Evolutionary conservation across 352 stramenopile genomes (phyloP).

Genomic region (Globisporangium viniferum): DNA sequence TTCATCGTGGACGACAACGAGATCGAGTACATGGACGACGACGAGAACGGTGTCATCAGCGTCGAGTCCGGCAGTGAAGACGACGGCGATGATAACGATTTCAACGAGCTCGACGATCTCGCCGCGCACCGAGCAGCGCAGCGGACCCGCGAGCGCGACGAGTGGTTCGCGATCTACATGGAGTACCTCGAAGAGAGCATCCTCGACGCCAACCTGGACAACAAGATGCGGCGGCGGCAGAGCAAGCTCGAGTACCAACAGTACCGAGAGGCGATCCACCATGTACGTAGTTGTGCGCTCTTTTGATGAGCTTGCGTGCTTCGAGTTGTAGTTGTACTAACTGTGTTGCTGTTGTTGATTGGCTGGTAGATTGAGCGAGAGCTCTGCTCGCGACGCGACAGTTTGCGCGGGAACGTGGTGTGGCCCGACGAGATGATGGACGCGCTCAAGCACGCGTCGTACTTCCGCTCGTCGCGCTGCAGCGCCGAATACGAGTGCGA

Average conservation of each 20-base stretch:
- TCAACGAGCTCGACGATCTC: constrained; percentile 32
- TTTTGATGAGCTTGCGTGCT: neutral
- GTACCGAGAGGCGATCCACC: constrained; percentile 49
- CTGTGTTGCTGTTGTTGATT: neutral
- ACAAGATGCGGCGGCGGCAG: constrained; percentile 41
- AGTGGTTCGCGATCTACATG: constrained; percentile 87
- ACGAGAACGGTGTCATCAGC: constrained; percentile 70
- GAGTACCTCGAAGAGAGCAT: constrained; percentile 77
- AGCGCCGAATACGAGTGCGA: constrained; percentile 51
- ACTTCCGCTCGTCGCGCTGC: constrained; percentile 32
- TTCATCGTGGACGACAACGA: constrained; percentile 81
- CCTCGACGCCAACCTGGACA: constrained; percentile 55
- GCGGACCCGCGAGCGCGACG: constrained; percentile 51
- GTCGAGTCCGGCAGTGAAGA: constrained; percentile 52
- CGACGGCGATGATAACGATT: constrained; percentile 29
- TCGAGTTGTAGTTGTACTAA: neutral
- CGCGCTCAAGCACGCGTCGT: constrained; percentile 38
- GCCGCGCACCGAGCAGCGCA: constrained; percentile 31
- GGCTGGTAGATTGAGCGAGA: constrained; percentile 59
- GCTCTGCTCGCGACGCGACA: constrained; percentile 71
- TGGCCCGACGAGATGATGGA: constrained; percentile 74
- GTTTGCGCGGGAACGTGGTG: constrained; percentile 53
- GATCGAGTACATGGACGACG: constrained; percentile 86
- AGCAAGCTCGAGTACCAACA: constrained; percentile 40
- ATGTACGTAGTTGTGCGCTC: constrained; percentile 37